A percentile compares a stretch with the other conserved stretches of the same genome.
Evolutionary conservation across 2,329 filamentous ascomycete species (phyloP).

Genomic region (Paraphaeosphaeria sporulosa): DNA sequence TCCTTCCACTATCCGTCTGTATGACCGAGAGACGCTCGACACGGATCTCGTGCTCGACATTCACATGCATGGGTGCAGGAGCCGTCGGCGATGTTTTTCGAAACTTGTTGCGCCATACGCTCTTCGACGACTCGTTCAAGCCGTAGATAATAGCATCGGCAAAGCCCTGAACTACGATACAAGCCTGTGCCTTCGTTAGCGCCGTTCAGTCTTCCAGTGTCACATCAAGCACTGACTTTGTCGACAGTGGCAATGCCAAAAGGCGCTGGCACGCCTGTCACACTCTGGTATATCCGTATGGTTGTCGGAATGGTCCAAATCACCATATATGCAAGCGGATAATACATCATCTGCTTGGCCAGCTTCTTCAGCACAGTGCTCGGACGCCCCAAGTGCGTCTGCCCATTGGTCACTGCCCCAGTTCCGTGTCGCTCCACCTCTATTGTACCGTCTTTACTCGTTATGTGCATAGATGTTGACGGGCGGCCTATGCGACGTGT

Average conservation of each 20-base stretch:
- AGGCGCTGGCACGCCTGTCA: conserved; percentile 43
- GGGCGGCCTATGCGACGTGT: conserved; percentile 27
- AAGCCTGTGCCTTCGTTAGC: conserved; percentile 26
- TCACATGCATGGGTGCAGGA: conserved; percentile 11
- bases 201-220: neutral
- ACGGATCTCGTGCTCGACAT: conserved; percentile 19
- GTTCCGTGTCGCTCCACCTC: conserved; percentile 15
- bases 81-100: conserved; percentile 10
- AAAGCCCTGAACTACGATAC: conserved; percentile 53
- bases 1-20: neutral
- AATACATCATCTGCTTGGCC: conserved; percentile 53
- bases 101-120: conserved; percentile 27
- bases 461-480: conserved; percentile 18
- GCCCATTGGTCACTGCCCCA: conserved; percentile 23
- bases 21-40: conserved; percentile 11
- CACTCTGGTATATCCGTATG: conserved; percentile 52
- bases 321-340: conserved; percentile 53
- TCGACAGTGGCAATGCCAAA: conserved; percentile 49
- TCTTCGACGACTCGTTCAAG: conserved; percentile 27
- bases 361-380: conserved; percentile 35
- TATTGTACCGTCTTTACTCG: conserved; percentile 19
- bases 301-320: conserved; percentile 54
- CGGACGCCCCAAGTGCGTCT: conserved; percentile 19
- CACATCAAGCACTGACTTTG: conserved; percentile 33
- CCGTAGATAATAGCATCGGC: conserved; percentile 54